Evolutionary conservation across 2,329 filamentous ascomycete genomes (phyloP), one percentile per base, ranked within the genome.

Genomic region (Cladophialophora yegresii): DNA sequence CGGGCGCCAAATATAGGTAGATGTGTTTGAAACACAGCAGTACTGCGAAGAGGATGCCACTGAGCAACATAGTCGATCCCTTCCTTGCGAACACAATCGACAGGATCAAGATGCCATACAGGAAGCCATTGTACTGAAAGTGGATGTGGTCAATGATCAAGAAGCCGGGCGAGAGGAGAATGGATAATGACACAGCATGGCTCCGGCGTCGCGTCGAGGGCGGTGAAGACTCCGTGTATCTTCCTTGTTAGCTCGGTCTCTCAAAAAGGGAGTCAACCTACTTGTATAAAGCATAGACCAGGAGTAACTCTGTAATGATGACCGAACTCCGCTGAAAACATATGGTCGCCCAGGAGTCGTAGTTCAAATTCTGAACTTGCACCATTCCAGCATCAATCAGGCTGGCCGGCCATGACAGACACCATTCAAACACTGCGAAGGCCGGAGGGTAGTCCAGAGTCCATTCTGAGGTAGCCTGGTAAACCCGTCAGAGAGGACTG

Each of bases 401-500:
- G 69, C 82, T 85, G 28, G 93, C 95, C 63, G 87, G 81, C 72
- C 95, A 90, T 54, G 93, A 95, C 72, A 99, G 83, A 51, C 87
- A 76, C 92, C 92, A 98, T 83, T 99, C 95, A 79, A 98, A 97
- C 76, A 90, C 93, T 71, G 95, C 95, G 75, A 99, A 99, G 80
- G 98, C 97, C 7, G 95, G 95, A 33, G 95, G 95, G 76, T 99
- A 99, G 80, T 99, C 95, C 74, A 99, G 88, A 0, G 95, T 99
- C 95, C 95, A 99, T 91, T 98, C 92, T 64, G 95, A 99, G 1
- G 93, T 96, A 80, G 93, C 89, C 83, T 88, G 71, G 30, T 7
- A 26, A 32, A 33, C 26, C 26, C 9, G 40, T 65, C 23, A 65
- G 51, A 50, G 26, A 28, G 32, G 23, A 23, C 9, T 20, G 10